phyloP scores from a whole-genome alignment of 2,329 filamentous ascomycete genomes.

The Venturia effusa region DNA sequence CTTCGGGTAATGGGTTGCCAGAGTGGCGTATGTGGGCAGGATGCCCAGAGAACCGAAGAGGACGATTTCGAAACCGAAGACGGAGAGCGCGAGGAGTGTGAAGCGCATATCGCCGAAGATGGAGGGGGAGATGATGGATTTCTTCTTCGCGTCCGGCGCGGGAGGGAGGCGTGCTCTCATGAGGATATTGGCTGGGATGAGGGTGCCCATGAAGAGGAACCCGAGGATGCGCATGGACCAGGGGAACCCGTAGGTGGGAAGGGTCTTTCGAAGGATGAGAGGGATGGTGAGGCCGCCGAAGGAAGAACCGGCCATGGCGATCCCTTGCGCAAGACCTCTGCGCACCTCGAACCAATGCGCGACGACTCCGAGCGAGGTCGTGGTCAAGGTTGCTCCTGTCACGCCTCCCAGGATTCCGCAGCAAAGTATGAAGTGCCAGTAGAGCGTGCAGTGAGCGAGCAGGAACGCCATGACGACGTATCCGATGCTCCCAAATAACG shows the following conservation, averaged over 20 bases:
- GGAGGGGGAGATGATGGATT: conserved; percentile 24
- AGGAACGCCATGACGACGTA: conserved; percentile 8
- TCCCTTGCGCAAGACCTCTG: conserved; percentile 26
- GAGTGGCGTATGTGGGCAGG: conserved; percentile 5
- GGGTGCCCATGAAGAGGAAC: conserved; percentile 25
- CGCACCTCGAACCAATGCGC: conserved; percentile 29
- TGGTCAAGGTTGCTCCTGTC: conserved; percentile 28
- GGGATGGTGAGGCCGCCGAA: conserved; percentile 27
- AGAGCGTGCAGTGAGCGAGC: conserved; percentile 17
- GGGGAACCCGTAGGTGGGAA: conserved; percentile 24
- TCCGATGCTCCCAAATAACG: background rate
- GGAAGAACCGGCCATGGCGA: conserved; percentile 28
- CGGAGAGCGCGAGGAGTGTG: conserved; percentile 23
- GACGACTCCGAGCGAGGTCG: conserved; percentile 24
- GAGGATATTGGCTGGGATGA: conserved; percentile 22
- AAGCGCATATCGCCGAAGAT: conserved; percentile 21
- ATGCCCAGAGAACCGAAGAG: conserved; percentile 9
- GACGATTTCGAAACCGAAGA: conserved; percentile 25
- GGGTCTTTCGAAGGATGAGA: conserved; percentile 20
- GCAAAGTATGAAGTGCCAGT: conserved; percentile 33
- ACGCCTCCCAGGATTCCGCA: conserved; percentile 30
- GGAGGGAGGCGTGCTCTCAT: conserved; percentile 20
- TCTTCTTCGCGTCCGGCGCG: conserved; percentile 6
- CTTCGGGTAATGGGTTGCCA: conserved; percentile 17
- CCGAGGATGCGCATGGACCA: conserved; percentile 30